Evolutionary conservation across 2,329 filamentous ascomycete genomes (phyloP).

Genomic region (Nigrospora oryzae): DNA sequence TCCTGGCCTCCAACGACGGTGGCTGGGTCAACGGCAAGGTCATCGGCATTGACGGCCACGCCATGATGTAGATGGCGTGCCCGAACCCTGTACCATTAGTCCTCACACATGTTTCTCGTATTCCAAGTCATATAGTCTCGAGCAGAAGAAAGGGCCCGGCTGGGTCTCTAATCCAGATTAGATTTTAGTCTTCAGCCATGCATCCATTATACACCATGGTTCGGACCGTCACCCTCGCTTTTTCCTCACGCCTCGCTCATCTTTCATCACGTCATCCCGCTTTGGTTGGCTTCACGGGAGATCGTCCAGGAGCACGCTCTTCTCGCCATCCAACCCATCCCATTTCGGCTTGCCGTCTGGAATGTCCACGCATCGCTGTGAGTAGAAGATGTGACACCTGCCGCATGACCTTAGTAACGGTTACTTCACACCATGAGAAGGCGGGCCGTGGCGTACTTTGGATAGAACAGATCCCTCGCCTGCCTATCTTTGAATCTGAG

Average conservation of each 20-base stretch:
- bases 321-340: conserved; percentile 50
- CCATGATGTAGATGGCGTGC: conserved; percentile 8
- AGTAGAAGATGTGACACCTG: conserved; percentile 70
- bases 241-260: too few relatives aligned
- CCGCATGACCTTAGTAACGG: not conserved
- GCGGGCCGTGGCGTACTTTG: conserved; percentile 32
- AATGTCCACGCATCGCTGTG: conserved; percentile 64
- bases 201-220: too few relatives aligned
- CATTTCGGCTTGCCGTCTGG: conserved; percentile 74
- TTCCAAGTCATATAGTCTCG: too few relatives aligned
- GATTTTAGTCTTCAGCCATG: too few relatives aligned
- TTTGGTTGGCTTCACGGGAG: not conserved
- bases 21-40: conserved; percentile 34
- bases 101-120: not conserved
- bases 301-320: conserved; percentile 18
- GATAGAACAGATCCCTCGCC: conserved; percentile 56
- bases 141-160: too few relatives aligned
- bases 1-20: conserved; percentile 36
- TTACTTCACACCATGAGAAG: not conserved
- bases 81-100: too few relatives aligned
- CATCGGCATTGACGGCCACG: conserved; percentile 6
- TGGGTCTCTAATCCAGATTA: too few relatives aligned
- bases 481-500: conserved; percentile 50
- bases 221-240: too few relatives aligned
- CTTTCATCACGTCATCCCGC: too few relatives aligned